A percentile compares a stretch with the other conserved stretches of the same genome.
Evolutionary conservation across 1,284 basidiomycete genomes (phyloP).

Genomic region (Malassezia brasiliensis): DNA sequence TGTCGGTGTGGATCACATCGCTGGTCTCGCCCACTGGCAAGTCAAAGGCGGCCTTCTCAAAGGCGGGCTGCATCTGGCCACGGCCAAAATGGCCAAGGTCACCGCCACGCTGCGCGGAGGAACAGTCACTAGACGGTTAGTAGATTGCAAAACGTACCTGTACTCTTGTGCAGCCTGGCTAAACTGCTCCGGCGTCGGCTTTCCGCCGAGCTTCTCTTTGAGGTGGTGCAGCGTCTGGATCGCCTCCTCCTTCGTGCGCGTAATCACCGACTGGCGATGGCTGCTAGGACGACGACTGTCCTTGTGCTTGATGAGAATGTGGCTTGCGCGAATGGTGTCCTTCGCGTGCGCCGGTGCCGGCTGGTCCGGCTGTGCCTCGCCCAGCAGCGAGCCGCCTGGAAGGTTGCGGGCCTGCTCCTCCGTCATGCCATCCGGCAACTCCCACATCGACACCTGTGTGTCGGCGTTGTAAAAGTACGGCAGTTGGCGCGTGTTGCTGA

Average conservation of each 20-base stretch:
- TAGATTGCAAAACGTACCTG: conserved; percentile 21
- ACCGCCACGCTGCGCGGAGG: conserved; percentile 39
- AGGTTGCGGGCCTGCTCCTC: conserved; percentile 33
- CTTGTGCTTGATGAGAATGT: conserved; percentile 84
- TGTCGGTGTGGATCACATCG: conserved; percentile 77
- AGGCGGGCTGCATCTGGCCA: conserved; percentile 94
- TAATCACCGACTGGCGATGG: conserved; percentile 62
- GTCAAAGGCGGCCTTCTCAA: conserved; percentile 80
- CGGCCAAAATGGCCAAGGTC: conserved; percentile 62
- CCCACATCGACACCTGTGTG: conserved; percentile 71
- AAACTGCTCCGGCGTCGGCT: conserved; percentile 33
- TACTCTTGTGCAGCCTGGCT: conserved; percentile 33
- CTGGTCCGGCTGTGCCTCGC: conserved; percentile 5
- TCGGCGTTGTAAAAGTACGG: conserved; percentile 81
- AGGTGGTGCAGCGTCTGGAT: conserved; percentile 58
- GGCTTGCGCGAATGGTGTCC: conserved; percentile 70
- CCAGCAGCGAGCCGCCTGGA: conserved; percentile 37
- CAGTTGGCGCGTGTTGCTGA: conserved; percentile 66
- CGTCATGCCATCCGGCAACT: conserved; percentile 61
- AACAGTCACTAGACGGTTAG: conserved; percentile 36
- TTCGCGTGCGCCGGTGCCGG: conserved; percentile 43
- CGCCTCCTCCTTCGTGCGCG: conserved; percentile 81
- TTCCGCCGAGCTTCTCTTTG: conserved; percentile 25
- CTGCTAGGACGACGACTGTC: conserved; percentile 70
- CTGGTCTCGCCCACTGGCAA: conserved; percentile 76